phyloP scores from a whole-genome alignment of 1,284 basidiomycete genomes.

The Ceratobasidium sp. region DNA sequence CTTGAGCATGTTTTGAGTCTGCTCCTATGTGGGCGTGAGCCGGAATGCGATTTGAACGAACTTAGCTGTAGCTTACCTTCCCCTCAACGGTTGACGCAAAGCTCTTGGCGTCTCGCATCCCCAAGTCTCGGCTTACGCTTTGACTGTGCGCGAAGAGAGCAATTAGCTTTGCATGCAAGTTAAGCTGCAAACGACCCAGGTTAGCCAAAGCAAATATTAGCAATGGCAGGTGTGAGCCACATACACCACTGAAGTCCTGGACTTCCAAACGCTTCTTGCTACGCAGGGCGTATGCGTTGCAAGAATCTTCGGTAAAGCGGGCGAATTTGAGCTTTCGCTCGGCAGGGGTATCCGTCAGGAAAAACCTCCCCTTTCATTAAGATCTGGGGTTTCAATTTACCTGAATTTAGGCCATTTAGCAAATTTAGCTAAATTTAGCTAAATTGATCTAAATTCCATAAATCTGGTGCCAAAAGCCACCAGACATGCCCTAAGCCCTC shows the following conservation, averaged over 20 bases:
- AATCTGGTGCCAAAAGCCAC: no score
- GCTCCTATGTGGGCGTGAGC: neutral
- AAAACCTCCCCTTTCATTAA: no score
- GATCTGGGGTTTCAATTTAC: no score
- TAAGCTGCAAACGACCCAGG: neutral
- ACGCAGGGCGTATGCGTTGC: neutral
- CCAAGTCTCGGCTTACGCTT: neutral
- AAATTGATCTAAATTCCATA: no score
- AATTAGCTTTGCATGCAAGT: neutral
- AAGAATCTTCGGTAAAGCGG: neutral
- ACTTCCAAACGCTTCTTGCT: neutral
- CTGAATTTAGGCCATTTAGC: no score
- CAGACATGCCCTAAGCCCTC: no score
- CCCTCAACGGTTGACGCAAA: neutral
- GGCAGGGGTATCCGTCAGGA: no score
- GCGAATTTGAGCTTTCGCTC: neutral
- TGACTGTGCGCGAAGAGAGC: neutral
- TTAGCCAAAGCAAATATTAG: neutral
- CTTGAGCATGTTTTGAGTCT: neutral
- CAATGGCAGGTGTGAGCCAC: neutral
- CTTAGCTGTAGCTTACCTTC: neutral
- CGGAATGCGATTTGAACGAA: neutral
- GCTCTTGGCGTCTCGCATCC: neutral
- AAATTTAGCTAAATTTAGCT: no score
- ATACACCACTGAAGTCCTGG: neutral